A percentile compares a stretch with the other conserved stretches of the same genome.
Evolutionary conservation across 2,329 filamentous ascomycete species (phyloP).

Genomic region (Rhinocladiella similis): DNA sequence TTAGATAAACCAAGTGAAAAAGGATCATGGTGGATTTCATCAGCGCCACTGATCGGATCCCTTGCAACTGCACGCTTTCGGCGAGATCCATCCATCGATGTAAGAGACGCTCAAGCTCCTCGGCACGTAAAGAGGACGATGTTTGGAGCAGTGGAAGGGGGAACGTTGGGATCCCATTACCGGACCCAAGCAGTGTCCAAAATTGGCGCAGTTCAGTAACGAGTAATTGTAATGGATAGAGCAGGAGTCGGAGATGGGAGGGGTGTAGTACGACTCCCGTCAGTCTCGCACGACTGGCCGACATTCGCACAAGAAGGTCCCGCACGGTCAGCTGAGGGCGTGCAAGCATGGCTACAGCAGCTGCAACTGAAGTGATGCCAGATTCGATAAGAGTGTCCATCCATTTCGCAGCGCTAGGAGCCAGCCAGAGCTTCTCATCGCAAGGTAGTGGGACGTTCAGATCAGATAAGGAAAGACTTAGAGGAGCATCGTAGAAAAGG

Average conservation of each 20-base stretch:
- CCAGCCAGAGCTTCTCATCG: not conserved
- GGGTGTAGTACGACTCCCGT: not conserved
- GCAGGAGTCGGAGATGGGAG: not conserved
- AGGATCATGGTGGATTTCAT: not conserved
- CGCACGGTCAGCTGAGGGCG: not conserved
- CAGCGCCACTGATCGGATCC: not conserved
- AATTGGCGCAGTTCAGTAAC: not conserved
- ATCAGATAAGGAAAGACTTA: not conserved
- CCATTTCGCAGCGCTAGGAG: slow-evolving; percentile 1
- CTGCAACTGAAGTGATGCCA: not conserved
- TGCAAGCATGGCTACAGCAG: not conserved
- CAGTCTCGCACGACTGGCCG: not conserved
- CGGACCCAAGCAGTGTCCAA: not conserved
- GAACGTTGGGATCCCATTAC: not conserved
- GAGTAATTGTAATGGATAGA: slow-evolving; percentile 5
- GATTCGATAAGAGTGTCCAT: not conserved
- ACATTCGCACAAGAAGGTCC: not conserved
- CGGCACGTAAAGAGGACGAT: not conserved
- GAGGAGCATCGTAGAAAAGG: not conserved
- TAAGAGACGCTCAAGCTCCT: not conserved
- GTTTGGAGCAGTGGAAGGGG: not conserved
- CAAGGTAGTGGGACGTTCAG: not conserved
- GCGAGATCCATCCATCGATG: not conserved
- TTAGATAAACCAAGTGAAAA: not conserved
- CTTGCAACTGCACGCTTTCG: not conserved